Percentiles rank a stretch among this genome's conserved stretches.
Conservation (phyloP, 2,329 filamentous ascomycete genomes). For the Phoma sp. region DNA sequence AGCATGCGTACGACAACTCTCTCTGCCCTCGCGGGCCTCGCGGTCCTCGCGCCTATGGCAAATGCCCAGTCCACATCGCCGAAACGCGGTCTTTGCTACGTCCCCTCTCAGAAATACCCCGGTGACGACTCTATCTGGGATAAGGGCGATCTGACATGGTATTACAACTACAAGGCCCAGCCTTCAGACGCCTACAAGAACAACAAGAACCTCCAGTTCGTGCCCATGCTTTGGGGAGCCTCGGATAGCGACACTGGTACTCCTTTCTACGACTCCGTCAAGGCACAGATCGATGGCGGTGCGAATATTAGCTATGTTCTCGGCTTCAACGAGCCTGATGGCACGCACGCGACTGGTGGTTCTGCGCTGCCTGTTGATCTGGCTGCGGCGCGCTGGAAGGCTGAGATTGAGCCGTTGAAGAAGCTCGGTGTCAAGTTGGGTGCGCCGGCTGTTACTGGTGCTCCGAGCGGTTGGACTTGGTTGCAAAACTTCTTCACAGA, state of each 20-base stretch:
- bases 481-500: slow-evolving; percentile 68
- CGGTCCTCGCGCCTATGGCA: slow-evolving; percentile 9
- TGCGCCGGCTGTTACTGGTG: slow-evolving; percentile 72
- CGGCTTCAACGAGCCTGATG: slow-evolving; percentile 83
- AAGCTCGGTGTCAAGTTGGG: slow-evolving; percentile 69
- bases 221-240: slow-evolving; percentile 81
- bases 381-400: slow-evolving; percentile 73
- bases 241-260: slow-evolving; percentile 52
- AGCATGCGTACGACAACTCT: slow-evolving; percentile 11
- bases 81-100: slow-evolving; percentile 77
- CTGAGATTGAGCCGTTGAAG: slow-evolving; percentile 72
- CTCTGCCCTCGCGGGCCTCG: slow-evolving; percentile 12
- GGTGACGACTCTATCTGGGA: slow-evolving; percentile 71
- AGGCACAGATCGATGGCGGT: slow-evolving; percentile 57
- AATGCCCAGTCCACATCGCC: slow-evolving; percentile 48
- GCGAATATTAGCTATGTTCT: slow-evolving; percentile 71
- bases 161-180: slow-evolving; percentile 75
- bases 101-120: slow-evolving; percentile 61
- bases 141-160: slow-evolving; percentile 73
- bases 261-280: slow-evolving; percentile 67
- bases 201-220: slow-evolving; percentile 66
- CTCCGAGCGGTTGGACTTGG: slow-evolving; percentile 67
- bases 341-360: slow-evolving; percentile 61
- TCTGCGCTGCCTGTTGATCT: slow-evolving; percentile 63
- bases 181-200: slow-evolving; percentile 61